Base-by-base conservation (phyloP, 495 filamentous ascomycete species). In the Penicillium canariense region DNA sequence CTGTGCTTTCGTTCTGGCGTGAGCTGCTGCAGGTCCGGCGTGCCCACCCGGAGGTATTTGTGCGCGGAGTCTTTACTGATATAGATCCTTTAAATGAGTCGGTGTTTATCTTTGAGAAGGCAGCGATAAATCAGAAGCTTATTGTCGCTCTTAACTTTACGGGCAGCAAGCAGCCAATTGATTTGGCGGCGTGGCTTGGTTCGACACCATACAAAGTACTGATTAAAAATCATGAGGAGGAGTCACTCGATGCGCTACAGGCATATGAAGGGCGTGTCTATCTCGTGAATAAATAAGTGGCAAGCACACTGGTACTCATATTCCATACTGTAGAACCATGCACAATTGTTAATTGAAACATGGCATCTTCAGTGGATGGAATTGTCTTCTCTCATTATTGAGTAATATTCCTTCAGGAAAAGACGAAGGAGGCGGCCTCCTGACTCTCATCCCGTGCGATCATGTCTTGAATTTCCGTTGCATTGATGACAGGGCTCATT, bases 1-100 rank as follows among this genome's bases (percentile, higher is more conserved):
- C 71, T 11, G 69, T 79, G 11, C 66, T 79, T 31, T 56, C 55
- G 5, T 82, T 80, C 67, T 84, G 79, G 71, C 69, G 69, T 15
- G 40, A 56, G 45, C 58, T 79, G 59, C 61, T 81, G 9, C 49
- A 27, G 20, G 44, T 79, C 18, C 70, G 81, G 3, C 74, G 74
- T 54, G 30, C 57, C 34, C 60, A 79, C 40, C 60, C 58, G 30
- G 69, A 76, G 31, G 48, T 80, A 18, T 72, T 81, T 49, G 70
- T 76, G 25, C 68, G 79, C 43, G 78, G 76, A 11, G 55, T 68
- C 8, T 81, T 81, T 51, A 60, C 68, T 7, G 58, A 76, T 17
- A 62, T 78, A 26, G 68, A 70, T 56, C 45, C 65, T 4, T 62
- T 68, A 14, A 55, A 77, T 32, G 59, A 66, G 25, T 54, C 56